A percentile compares a stretch with the other conserved stretches of the same genome.
phyloP scores from a whole-genome alignment of 2,329 filamentous ascomycete genomes.

The Calonectria pauciramosa region DNA sequence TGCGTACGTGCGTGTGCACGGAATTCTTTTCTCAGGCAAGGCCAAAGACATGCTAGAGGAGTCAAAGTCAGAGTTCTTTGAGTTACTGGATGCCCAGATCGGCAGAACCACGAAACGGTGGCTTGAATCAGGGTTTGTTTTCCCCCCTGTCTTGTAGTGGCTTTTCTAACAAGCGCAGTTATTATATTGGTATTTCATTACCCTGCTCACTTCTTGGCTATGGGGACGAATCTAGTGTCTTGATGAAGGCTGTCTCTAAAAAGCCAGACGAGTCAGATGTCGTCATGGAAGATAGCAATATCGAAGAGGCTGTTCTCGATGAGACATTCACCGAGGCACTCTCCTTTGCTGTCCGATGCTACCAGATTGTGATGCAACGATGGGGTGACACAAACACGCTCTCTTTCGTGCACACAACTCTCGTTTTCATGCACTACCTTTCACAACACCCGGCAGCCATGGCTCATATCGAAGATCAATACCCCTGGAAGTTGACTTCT shows the following conservation, averaged over 20 bases:
- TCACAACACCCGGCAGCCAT: constrained; percentile 57
- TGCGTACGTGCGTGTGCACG: constrained; percentile 74
- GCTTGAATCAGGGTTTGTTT: constrained; percentile 60
- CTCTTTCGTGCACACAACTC: constrained; percentile 72
- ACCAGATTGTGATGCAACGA: constrained; percentile 63
- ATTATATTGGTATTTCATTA: constrained; percentile 50
- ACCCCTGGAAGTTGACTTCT: constrained; percentile 66
- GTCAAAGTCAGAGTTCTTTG: constrained; percentile 64
- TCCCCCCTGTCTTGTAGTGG: background rate
- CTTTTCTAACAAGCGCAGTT: constrained; percentile 39
- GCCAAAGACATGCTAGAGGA: constrained; percentile 60
- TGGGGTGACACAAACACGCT: constrained; percentile 71
- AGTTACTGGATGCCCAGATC: constrained; percentile 70
- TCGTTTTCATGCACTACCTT: constrained; percentile 70
- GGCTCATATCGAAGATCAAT: constrained; percentile 56
- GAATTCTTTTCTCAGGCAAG: constrained; percentile 71
- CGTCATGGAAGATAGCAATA: constrained; percentile 40
- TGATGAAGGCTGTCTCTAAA: constrained; percentile 57
- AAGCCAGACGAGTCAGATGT: constrained; percentile 45
- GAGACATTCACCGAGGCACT: constrained; percentile 53
- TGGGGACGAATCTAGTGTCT: constrained; percentile 57
- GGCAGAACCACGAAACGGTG: constrained; percentile 63
- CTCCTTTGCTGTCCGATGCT: constrained; percentile 58
- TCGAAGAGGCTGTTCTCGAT: constrained; percentile 39
- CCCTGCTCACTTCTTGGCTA: constrained; percentile 52